A percentile compares a stretch with the other conserved stretches of the same genome.
These are phyloP conservation scores for Dendrobium chrysotoxum DNA, from an alignment of 106 monocot genomes.

Conservation along the genomic window DNA sequence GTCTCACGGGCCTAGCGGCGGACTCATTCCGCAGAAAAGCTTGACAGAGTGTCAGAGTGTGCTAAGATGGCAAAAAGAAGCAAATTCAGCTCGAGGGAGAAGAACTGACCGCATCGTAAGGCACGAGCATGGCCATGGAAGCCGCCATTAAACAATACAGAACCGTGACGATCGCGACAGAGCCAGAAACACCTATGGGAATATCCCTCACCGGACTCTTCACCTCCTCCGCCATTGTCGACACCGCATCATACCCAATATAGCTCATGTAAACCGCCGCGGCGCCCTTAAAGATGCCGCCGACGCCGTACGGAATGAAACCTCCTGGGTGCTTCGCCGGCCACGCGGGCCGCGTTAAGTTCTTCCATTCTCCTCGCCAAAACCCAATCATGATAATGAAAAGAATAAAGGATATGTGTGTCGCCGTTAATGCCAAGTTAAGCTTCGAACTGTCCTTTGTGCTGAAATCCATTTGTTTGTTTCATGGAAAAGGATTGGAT, in stretches of 20 bases:
- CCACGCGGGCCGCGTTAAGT: conserved; percentile 51
- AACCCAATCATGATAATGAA: conserved; percentile 84
- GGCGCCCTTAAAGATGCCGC: conserved; percentile 77
- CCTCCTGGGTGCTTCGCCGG: conserved; percentile 47
- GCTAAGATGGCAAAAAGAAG: background rate
- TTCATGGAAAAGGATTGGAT: background rate
- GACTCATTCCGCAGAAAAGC: background rate
- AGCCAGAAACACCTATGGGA: conserved; percentile 84
- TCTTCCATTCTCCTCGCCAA: conserved; percentile 48
- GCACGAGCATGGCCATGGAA: conserved; percentile 87
- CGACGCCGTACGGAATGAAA: conserved; percentile 60
- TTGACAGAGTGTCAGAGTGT: background rate
- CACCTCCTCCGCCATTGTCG: conserved; percentile 99
- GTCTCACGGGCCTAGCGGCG: background rate
- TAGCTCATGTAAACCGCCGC: conserved; percentile 88
- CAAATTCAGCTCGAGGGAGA: background rate
- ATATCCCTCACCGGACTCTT: conserved; percentile 68
- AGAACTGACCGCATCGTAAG: conserved; percentile 70
- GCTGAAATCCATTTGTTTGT: conserved; percentile 18
- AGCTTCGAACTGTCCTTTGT: conserved; percentile 82
- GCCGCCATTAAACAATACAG: conserved; percentile 92
- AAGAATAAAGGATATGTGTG: conserved; percentile 76
- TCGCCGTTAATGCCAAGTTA: conserved; percentile 66
- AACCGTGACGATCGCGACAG: conserved; percentile 67
- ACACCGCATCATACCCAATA: conserved; percentile 98